Base-by-base conservation (phyloP, 495 filamentous ascomycete genomes). In the Aspergillus funiculosus region DNA sequence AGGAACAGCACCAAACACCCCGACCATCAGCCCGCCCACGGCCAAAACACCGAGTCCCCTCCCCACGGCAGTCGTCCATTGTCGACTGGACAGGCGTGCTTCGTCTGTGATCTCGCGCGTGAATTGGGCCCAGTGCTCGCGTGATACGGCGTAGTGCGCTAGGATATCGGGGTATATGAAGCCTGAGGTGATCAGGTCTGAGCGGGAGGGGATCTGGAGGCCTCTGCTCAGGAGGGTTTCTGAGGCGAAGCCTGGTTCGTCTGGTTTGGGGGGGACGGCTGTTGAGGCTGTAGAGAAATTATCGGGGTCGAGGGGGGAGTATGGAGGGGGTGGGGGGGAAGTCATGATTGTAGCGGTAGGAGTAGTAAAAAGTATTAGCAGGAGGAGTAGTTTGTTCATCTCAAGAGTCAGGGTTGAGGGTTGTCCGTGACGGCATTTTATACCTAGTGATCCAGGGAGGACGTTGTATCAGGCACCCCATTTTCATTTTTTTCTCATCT, bases 11-110 rank as follows among this genome's bases (percentile, higher is more conserved):
- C 62, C 58, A 1, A 69, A 43, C 10, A 60, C 31, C 0, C 64
- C 64, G 20, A 69, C 27, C 55, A 68, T 65, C 20, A 69, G 18
- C 2, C 62, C 62, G 9, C 59, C 62, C 5, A 68, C 42, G 2
- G 59, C 64, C 25, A 68, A 50, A 2, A 54, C 56, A 0, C 64
- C 66, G 4, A 69, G 29, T 10, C 64, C 59, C 30, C 52, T 60
- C 4, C 66, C 66, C 8, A 69, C 37, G 0, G 60, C 61, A 0
- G 57, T 62, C 15, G 39, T 56, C 66, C 66, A 69, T 48, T 68
- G 64, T 15, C 43, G 41, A 1, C 56, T 46, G 2, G 62, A 63
- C 14, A 69, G 48, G 18, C 59, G 60, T 11, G 64, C 66, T 19
- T 58, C 59, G 1, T 60, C 50, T 2, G 43, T 50, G 34, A 68